These are phyloP conservation scores for Ogataea salicorniae DNA, from an alignment of 805 yeast species.

Conservation along the genomic window DNA sequence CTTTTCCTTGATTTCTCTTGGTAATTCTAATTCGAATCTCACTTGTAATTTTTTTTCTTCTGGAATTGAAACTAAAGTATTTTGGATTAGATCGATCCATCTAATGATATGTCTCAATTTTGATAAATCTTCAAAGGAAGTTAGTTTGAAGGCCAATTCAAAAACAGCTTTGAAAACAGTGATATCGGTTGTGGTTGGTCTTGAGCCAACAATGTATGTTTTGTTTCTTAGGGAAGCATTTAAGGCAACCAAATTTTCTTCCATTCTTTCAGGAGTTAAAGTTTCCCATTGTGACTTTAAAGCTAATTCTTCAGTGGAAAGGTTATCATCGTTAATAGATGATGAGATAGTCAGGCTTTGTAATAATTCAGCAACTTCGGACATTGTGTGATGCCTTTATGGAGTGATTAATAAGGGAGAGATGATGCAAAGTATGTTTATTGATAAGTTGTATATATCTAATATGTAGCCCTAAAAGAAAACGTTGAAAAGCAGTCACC, in stretches of 20 bases:
- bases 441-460: background rate
- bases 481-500: no score
- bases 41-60: constrained; percentile 49
- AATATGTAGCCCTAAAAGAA: background rate
- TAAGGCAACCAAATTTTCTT: constrained; percentile 49
- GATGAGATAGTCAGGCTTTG: constrained; percentile 22
- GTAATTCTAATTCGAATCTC: constrained; percentile 57
- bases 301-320: constrained; percentile 43
- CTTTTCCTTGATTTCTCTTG: constrained; percentile 46
- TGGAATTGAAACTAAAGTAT: constrained; percentile 42
- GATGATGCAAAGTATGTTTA: background rate
- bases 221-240: constrained; percentile 63
- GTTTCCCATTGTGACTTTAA: constrained; percentile 75
- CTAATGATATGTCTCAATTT: constrained; percentile 78
- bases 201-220: constrained; percentile 67
- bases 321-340: constrained; percentile 17
- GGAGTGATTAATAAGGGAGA: background rate
- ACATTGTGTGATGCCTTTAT: constrained; percentile 13
- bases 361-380: constrained; percentile 28
- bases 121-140: constrained; percentile 49
- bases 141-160: constrained; percentile 55
- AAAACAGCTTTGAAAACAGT: constrained; percentile 60
- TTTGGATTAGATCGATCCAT: constrained; percentile 89
- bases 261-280: constrained; percentile 58
- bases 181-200: constrained; percentile 67